phyloP scores from a whole-genome alignment of 768 basidiomycete species.

The Botryobasidium botryosum region DNA sequence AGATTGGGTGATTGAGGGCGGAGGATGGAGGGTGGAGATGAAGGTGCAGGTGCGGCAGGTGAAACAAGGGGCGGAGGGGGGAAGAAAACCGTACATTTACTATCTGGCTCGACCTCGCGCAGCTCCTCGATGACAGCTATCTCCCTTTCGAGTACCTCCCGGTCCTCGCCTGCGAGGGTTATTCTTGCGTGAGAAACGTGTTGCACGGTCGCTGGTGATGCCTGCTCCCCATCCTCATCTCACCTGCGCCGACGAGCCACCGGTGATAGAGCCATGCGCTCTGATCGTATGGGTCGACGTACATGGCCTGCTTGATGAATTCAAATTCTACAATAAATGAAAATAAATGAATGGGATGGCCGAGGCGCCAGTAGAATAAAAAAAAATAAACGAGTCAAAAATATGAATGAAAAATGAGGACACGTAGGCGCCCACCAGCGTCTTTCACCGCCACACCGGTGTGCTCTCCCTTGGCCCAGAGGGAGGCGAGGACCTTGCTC shows the following conservation, averaged over 20 bases:
- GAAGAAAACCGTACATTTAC: conserved; percentile 50
- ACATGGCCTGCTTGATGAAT: conserved; percentile 82
- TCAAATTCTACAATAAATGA: conserved; percentile 57
- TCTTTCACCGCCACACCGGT: conserved; percentile 42
- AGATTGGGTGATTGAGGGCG: neutral
- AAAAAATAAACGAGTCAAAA: too few species aligned
- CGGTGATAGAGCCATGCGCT: conserved; percentile 97
- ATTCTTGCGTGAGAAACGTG: neutral
- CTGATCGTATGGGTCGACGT: conserved; percentile 92
- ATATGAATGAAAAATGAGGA: too few species aligned
- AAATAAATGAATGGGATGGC: neutral
- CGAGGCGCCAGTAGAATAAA: neutral
- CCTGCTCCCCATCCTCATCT: too few species aligned
- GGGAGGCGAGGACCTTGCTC: conserved; percentile 51
- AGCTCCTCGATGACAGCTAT: conserved; percentile 68
- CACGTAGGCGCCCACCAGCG: conserved; percentile 38
- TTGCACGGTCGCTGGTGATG: conserved; percentile 11
- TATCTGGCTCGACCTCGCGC: conserved; percentile 75
- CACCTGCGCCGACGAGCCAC: conserved; percentile 85
- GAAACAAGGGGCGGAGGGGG: neutral
- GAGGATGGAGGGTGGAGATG: neutral
- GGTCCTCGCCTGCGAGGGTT: conserved; percentile 34
- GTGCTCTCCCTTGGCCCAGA: conserved; percentile 44
- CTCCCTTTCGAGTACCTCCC: conserved; percentile 47
- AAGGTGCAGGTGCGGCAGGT: neutral